Conservation (phyloP, 306 rosid genomes). For the Pyrus betulifolia region DNA sequence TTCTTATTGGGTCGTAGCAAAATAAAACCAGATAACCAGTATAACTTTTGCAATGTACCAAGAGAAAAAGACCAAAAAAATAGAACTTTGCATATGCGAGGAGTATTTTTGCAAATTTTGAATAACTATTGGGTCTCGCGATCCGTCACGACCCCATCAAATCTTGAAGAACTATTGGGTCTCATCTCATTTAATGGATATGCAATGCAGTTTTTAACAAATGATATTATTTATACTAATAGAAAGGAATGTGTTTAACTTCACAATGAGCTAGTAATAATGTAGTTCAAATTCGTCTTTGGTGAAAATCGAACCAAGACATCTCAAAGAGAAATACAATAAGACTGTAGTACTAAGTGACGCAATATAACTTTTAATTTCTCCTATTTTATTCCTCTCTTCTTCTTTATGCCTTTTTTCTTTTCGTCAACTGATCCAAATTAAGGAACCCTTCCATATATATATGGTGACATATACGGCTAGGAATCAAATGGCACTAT, state of each 20-base stretch:
- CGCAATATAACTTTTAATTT: neutral
- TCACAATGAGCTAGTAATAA: too few relatives aligned
- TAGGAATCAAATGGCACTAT: neutral
- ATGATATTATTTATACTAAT: too few relatives aligned
- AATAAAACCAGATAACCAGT: too few relatives aligned
- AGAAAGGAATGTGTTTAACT: fast-evolving
- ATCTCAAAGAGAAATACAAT: too few relatives aligned
- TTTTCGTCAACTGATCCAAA: neutral
- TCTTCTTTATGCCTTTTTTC: neutral
- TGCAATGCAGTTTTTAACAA: neutral
- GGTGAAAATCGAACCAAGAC: too few relatives aligned
- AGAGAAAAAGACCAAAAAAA: neutral
- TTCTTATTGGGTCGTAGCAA: too few relatives aligned
- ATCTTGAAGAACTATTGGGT: neutral
- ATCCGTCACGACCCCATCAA: slow-evolving; percentile 8
- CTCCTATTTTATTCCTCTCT: neutral
- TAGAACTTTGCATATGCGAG: neutral
- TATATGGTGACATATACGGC: neutral
- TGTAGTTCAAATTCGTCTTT: too few relatives aligned
- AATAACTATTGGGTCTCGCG: neutral
- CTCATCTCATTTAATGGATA: neutral
- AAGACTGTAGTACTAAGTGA: too few relatives aligned
- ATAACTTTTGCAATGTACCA: neutral
- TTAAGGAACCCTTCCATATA: neutral
- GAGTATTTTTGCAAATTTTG: neutral